Percentiles rank a stretch among this genome's conserved stretches.
Evolutionary conservation across 192 early-diverging fungal genomes (phyloP).

Genomic region (Linderina pennispora): DNA sequence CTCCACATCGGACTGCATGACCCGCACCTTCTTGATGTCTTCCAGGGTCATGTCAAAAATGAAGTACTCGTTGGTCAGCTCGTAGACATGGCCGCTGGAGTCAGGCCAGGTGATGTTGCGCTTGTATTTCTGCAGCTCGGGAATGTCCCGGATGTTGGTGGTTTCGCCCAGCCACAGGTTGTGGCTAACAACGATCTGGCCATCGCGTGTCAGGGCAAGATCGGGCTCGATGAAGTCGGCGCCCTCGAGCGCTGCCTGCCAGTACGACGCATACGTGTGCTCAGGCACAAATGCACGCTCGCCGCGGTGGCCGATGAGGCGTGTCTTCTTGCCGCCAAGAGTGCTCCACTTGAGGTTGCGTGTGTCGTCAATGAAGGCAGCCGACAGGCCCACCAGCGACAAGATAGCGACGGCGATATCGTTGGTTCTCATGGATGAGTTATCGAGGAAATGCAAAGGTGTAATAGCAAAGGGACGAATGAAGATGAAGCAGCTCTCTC

Average conservation of each 20-base stretch:
- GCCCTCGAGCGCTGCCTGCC: conserved; percentile 43
- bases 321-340: conserved; percentile 16
- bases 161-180: conserved; percentile 40
- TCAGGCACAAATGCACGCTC: conserved; percentile 48
- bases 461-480: too few species aligned
- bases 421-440: conserved; percentile 1
- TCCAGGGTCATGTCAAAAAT: conserved; percentile 37
- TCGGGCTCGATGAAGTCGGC: conserved; percentile 46
- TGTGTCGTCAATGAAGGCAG: conserved; percentile 3
- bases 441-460: too few species aligned
- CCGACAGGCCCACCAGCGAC: not conserved
- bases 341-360: conserved; percentile 25
- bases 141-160: conserved; percentile 25
- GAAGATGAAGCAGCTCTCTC: too few species aligned
- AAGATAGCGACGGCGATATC: not conserved
- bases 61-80: conserved; percentile 34
- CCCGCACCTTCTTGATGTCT: conserved; percentile 22
- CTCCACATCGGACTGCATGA: conserved; percentile 18
- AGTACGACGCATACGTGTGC: conserved; percentile 37
- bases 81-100: not conserved
- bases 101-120: conserved; percentile 32
- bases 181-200: conserved; percentile 41
- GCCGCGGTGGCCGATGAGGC: conserved; percentile 40
- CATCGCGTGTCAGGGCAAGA: conserved; percentile 35
- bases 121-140: conserved; percentile 13